Evolutionary conservation across 805 yeast species (phyloP).

Genomic region (Hemisphaericaspora nanyangensis): DNA sequence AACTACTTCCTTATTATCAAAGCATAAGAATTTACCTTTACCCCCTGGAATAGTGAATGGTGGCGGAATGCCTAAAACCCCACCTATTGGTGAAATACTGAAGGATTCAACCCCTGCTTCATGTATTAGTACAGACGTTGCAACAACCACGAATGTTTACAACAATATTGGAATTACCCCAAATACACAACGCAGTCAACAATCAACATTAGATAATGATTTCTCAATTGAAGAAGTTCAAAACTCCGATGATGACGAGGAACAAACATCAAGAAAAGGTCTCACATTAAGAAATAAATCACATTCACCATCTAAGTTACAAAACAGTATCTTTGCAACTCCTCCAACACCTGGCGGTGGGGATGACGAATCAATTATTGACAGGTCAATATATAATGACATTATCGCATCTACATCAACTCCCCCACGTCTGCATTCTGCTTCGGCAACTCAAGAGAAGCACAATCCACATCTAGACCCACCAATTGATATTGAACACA

Average conservation of each 20-base stretch:
- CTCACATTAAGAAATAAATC: slow-evolving; percentile 7
- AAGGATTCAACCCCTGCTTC: background rate
- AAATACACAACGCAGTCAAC: background rate
- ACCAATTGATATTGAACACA: slow-evolving; percentile 11
- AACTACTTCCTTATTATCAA: slow-evolving; percentile 6
- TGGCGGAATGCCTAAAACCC: background rate
- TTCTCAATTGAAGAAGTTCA: slow-evolving; percentile 37
- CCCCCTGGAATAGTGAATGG: slow-evolving; percentile 8
- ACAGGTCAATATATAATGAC: background rate
- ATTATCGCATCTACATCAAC: background rate
- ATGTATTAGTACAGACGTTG: background rate
- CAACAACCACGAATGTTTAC: background rate
- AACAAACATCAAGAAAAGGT: slow-evolving; percentile 1
- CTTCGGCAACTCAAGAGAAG: background rate
- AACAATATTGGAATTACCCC: background rate
- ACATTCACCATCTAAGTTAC: background rate
- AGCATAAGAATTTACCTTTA: slow-evolving; percentile 13
- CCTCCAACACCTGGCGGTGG: background rate
- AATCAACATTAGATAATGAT: slow-evolving; percentile 15
- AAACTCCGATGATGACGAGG: slow-evolving; percentile 29
- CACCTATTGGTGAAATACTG: background rate
- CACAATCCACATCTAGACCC: slow-evolving; percentile 12
- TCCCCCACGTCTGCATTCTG: background rate
- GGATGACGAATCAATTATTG: slow-evolving; percentile 2
- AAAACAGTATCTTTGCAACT: background rate